These are phyloP conservation scores for Tolypocladium cylindrosporum DNA, from an alignment of 2,329 filamentous ascomycete species.

Conservation along the genomic window DNA sequence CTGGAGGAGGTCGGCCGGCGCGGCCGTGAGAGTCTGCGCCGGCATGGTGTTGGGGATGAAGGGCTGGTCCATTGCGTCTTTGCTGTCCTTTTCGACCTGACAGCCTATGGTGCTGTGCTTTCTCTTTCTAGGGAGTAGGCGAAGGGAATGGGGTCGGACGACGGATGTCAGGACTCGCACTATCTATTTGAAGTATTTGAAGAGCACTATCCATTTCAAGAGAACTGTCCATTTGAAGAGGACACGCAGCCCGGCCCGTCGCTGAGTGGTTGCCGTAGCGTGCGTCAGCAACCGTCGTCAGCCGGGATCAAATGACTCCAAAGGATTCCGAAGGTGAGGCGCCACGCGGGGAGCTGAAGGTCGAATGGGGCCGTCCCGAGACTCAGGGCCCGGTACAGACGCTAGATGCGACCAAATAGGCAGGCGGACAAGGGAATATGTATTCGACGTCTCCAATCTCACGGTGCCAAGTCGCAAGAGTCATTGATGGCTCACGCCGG, in stretches of 20 bases:
- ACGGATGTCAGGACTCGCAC: not conserved
- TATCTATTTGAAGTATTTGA: not conserved
- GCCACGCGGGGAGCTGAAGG: not conserved
- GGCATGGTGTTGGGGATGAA: constrained; percentile 22
- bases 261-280: not conserved
- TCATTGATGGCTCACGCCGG: not conserved
- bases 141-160: not conserved
- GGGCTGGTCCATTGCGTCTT: constrained; percentile 13
- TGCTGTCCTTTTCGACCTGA: not conserved
- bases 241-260: not conserved
- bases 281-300: not conserved
- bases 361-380: not conserved
- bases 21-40: constrained; percentile 15
- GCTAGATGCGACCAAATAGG: not conserved
- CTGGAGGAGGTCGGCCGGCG: constrained; percentile 18
- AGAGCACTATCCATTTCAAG: not conserved
- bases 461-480: not conserved
- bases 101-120: not conserved
- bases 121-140: not conserved
- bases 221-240: not conserved
- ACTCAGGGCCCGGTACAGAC: no score
- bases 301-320: not conserved
- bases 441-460: not conserved
- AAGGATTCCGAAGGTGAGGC: not conserved
- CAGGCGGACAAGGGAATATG: not conserved